Evolutionary conservation across 306 rosid genomes (phyloP).

Genomic region (Malus sieversii): DNA sequence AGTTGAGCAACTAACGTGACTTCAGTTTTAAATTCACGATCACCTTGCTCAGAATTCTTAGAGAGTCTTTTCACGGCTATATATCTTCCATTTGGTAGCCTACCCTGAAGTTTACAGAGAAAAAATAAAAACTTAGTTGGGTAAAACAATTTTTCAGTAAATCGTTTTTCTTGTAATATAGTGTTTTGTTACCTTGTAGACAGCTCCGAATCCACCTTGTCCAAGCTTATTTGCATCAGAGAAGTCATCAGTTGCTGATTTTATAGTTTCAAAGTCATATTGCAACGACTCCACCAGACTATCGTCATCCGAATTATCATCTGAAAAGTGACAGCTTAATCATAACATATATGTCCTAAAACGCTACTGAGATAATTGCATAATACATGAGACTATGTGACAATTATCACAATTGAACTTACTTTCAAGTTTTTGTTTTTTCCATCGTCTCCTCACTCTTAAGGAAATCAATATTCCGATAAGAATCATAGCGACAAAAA

Average conservation of each 20-base stretch:
- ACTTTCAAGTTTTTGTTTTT: background rate
- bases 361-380: background rate
- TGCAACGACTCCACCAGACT: slow-evolving; percentile 1
- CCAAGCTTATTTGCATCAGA: slow-evolving; percentile 43
- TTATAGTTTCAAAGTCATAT: slow-evolving; percentile 25
- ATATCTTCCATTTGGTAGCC: slow-evolving; percentile 14
- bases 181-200: slow-evolving; percentile 34
- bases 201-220: slow-evolving; percentile 48
- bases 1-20: slow-evolving; percentile 39
- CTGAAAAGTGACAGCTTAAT: background rate
- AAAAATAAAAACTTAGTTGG: background rate
- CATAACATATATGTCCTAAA: background rate
- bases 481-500: background rate
- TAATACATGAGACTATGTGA: no score
- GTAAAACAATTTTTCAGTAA: background rate
- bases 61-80: slow-evolving; percentile 41
- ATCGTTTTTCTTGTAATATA: background rate
- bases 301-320: background rate
- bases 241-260: slow-evolving; percentile 37
- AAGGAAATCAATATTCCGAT: background rate
- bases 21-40: slow-evolving; percentile 39
- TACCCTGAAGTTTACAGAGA: slow-evolving; percentile 18
- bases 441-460: background rate
- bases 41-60: slow-evolving; percentile 31
- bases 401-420: background rate